A percentile compares a stretch with the other conserved stretches of the same genome.
phyloP scores from a whole-genome alignment of 2,329 filamentous ascomycete species.

The Curvularia eragrostidis region DNA sequence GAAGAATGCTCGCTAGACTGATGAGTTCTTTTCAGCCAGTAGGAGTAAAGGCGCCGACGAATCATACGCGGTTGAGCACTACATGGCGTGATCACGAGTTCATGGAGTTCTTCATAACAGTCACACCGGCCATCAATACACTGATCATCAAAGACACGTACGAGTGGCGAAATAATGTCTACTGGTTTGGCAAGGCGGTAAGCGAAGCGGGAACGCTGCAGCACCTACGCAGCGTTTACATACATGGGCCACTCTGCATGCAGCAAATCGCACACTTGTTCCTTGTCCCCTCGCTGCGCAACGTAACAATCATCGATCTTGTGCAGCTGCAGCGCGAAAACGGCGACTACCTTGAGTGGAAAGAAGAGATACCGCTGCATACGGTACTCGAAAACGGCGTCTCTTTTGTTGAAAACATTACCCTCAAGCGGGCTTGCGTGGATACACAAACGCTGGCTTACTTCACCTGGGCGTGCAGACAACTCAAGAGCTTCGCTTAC shows the following conservation, averaged over 20 bases:
- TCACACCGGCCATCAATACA: slow-evolving; percentile 5
- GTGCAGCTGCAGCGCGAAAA: not conserved
- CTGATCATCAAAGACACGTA: slow-evolving; percentile 6
- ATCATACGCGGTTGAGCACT: not conserved
- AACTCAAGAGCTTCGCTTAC: slow-evolving; percentile 11
- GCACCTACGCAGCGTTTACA: slow-evolving; percentile 3
- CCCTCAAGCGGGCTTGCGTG: slow-evolving; percentile 12
- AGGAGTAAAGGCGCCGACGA: not conserved
- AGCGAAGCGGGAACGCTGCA: not conserved
- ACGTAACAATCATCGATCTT: slow-evolving; percentile 4
- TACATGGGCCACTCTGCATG: slow-evolving; percentile 10
- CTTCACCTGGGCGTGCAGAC: slow-evolving; percentile 10
- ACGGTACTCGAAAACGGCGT: slow-evolving; percentile 6
- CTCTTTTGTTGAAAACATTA: slow-evolving; percentile 4
- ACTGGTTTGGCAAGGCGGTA: slow-evolving; percentile 6
- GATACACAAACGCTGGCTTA: slow-evolving; percentile 1
- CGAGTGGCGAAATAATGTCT: slow-evolving; percentile 5
- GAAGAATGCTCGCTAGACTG: not conserved
- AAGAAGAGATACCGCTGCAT: slow-evolving; percentile 4
- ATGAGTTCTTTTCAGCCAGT: not conserved
- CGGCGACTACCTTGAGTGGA: not conserved
- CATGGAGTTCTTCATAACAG: slow-evolving; percentile 5
- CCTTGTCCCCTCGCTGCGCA: slow-evolving; percentile 9
- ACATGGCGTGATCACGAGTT: slow-evolving; percentile 7
- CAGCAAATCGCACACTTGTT: slow-evolving; percentile 14